phyloP scores from a whole-genome alignment of 2,329 filamentous ascomycete species.

The Apiospora phragmitis region DNA sequence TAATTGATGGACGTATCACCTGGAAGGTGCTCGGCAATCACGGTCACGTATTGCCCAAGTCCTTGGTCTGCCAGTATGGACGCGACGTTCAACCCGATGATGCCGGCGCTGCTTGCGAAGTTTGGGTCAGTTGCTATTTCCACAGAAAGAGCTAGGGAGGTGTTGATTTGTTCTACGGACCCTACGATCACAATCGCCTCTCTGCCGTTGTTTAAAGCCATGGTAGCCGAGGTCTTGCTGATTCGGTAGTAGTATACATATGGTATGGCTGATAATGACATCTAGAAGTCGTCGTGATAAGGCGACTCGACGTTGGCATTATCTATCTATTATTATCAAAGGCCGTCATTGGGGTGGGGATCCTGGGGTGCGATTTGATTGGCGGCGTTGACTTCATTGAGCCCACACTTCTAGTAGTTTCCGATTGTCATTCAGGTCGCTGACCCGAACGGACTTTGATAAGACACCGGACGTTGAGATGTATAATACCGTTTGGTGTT shows the following conservation, averaged over 20 bases:
- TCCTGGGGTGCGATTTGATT: background rate
- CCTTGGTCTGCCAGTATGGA: slow-evolving; percentile 37
- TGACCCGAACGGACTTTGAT: no score
- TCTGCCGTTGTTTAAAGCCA: background rate
- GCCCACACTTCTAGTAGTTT: no score
- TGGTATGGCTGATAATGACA: background rate
- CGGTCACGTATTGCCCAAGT: slow-evolving; percentile 32
- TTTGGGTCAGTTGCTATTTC: background rate
- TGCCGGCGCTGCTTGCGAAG: slow-evolving; percentile 40
- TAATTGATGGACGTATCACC: slow-evolving; percentile 40
- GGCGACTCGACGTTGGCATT: background rate
- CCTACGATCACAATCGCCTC: background rate
- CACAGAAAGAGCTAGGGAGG: no score
- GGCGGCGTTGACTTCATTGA: background rate
- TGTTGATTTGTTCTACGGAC: background rate
- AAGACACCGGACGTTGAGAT: no score
- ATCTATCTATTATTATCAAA: no score
- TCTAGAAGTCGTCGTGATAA: background rate
- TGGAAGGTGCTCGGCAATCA: slow-evolving; percentile 41
- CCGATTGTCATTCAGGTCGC: no score
- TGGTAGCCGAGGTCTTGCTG: no score
- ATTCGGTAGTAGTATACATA: no score
- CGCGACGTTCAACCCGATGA: slow-evolving; percentile 41
- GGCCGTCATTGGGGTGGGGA: no score
- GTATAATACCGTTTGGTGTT: no score